Percentiles rank a stretch among this genome's conserved stretches.
These are phyloP conservation scores for Tricholoma sp. DNA, from an alignment of 768 basidiomycete species.

Conservation along the genomic window DNA sequence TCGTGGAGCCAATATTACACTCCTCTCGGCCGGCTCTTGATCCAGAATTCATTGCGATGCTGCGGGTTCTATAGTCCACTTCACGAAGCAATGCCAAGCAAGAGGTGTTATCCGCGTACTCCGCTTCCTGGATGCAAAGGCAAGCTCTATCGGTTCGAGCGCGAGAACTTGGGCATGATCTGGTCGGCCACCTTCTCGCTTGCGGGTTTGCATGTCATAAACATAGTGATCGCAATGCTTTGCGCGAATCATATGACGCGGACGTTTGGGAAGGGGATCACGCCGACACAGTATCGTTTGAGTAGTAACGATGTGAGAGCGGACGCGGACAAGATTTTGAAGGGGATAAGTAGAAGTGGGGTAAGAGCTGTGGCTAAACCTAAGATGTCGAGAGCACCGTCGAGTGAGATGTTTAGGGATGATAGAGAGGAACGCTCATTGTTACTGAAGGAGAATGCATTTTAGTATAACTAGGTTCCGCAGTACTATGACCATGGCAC, in stretches of 20 bases:
- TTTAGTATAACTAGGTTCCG: background rate
- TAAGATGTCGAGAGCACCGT: background rate
- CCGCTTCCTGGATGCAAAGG: slow-evolving; percentile 66
- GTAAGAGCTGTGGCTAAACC: background rate
- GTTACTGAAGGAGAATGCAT: background rate
- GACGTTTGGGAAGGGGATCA: slow-evolving; percentile 61
- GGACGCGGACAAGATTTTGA: slow-evolving; percentile 31
- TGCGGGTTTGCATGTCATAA: slow-evolving; percentile 54
- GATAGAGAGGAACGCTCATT: background rate
- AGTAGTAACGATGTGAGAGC: slow-evolving; percentile 39
- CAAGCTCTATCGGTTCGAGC: slow-evolving; percentile 50
- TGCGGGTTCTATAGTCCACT: slow-evolving; percentile 62
- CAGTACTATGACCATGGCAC: background rate
- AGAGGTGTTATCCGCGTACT: slow-evolving; percentile 56
- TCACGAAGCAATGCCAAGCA: slow-evolving; percentile 55
- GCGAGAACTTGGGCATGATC: slow-evolving; percentile 36
- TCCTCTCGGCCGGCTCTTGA: slow-evolving; percentile 42
- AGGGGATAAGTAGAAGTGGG: background rate
- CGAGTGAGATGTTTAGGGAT: background rate
- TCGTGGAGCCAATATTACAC: slow-evolving; percentile 65
- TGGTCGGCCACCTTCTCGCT: slow-evolving; percentile 51
- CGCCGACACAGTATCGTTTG: slow-evolving; percentile 55
- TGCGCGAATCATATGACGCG: slow-evolving; percentile 64
- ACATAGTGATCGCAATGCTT: slow-evolving; percentile 54
- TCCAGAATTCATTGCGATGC: slow-evolving; percentile 61